Conservation (phyloP, 352 stramenopile genomes). For the Blastocystis sp. region DNA sequence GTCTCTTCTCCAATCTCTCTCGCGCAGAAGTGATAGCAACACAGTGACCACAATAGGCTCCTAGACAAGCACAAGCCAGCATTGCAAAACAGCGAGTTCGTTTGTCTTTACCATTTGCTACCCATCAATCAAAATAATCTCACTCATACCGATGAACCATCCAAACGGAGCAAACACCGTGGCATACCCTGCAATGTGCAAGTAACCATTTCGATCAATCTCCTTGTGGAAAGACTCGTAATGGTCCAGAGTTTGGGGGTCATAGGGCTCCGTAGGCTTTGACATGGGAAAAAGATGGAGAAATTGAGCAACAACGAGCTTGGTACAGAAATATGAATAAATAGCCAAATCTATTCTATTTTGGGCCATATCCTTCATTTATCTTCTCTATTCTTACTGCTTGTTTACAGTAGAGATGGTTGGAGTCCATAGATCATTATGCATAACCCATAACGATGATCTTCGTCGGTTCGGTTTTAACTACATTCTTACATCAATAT, state of each 20-base stretch:
- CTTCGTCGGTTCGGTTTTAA: too few relatives aligned
- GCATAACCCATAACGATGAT: too few relatives aligned
- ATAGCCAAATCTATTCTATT: background rate
- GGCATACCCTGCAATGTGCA: background rate
- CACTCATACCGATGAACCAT: conserved; percentile 45
- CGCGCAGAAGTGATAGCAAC: conserved; percentile 35
- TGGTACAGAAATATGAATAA: background rate
- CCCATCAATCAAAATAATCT: background rate
- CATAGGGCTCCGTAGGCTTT: conserved; percentile 1
- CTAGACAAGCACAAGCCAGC: conserved; percentile 1
- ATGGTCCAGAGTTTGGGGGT: conserved; percentile 45
- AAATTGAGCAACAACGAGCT: background rate
- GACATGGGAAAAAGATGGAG: conserved; percentile 10
- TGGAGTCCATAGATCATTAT: too few relatives aligned
- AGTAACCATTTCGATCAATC: background rate
- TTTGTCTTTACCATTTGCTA: conserved; percentile 30
- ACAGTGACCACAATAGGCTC: conserved; percentile 48
- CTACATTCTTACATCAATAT: too few relatives aligned
- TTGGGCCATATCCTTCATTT: too few relatives aligned
- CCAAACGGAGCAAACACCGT: conserved; percentile 41
- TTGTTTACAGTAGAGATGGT: background rate
- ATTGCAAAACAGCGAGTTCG: background rate
- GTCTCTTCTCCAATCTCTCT: conserved; percentile 55
- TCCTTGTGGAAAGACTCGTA: conserved; percentile 61
- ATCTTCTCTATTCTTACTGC: background rate